A percentile compares a stretch with the other conserved stretches of the same genome.
Conservation (phyloP, 2,329 filamentous ascomycete species). For the Ceratocystis variospora region DNA sequence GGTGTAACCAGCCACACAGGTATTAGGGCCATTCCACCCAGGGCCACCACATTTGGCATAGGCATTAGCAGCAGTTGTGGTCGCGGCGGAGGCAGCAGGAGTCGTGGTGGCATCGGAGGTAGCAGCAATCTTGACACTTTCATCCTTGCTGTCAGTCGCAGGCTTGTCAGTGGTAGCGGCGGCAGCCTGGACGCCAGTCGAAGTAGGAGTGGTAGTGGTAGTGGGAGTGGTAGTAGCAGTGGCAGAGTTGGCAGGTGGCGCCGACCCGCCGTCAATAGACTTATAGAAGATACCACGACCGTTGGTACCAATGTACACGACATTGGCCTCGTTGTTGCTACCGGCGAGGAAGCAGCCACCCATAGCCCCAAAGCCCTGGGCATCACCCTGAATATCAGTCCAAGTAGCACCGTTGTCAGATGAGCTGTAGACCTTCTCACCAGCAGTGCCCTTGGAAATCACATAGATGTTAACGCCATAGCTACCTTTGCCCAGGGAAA, state of each 20-base stretch:
- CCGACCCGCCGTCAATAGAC: not conserved
- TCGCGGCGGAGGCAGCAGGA: not conserved
- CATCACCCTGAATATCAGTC: constrained; percentile 34
- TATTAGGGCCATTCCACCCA: constrained; percentile 33
- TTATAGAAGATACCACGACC: constrained; percentile 10
- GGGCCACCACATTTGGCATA: constrained; percentile 33
- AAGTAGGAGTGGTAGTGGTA: not conserved
- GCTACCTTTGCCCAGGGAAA: constrained; percentile 33
- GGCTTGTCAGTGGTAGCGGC: not conserved
- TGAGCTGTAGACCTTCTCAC: constrained; percentile 34
- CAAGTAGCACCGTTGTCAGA: constrained; percentile 32
- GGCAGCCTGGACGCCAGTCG: not conserved
- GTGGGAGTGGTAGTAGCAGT: not conserved
- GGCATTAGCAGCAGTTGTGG: not conserved
- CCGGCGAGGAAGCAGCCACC: constrained; percentile 30
- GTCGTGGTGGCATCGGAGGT: not conserved
- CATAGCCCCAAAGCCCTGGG: constrained; percentile 33
- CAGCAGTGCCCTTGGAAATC: constrained; percentile 26
- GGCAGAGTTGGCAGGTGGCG: not conserved
- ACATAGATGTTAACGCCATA: constrained; percentile 27
- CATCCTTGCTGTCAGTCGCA: not conserved
- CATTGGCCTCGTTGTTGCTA: constrained; percentile 32
- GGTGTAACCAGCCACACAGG: constrained; percentile 30
- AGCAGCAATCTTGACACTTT: not conserved
- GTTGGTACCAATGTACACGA: constrained; percentile 27